Base-by-base conservation (phyloP, 805 yeast genomes). In the Saturnispora galanensis region DNA sequence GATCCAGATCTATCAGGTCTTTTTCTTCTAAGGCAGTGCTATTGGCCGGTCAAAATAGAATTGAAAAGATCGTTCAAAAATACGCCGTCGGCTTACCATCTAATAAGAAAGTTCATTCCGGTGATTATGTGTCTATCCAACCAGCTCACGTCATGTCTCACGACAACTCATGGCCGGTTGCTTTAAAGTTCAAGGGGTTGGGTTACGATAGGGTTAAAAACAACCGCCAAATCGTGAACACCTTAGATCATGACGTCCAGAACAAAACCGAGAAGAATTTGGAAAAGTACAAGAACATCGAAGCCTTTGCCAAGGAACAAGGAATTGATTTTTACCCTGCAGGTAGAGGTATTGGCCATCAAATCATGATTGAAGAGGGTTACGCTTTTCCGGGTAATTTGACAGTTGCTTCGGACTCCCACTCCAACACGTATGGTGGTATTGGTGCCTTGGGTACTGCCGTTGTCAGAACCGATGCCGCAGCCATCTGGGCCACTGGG, bases 111-210 rank as follows among this genome's bases (percentile, higher is more conserved):
- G 96, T 93, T 32, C 79, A 71, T 55, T 73, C 86, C 39, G 98
- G 97, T 11, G 99, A 93, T 67, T 93, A 89, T 66, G 97, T 94
- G 42, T 78, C 96, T 2, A 90, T 93, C 59, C 75, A 70, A 56
- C 99, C 99, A 3, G 90, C 95, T 3, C 95, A 93, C 68, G 94
- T 97, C 64, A 93, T 93, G 99, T 87, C 97, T 12, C 99, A 93
- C 64, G 99, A 93, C 65, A 93, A 93, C 66, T 82, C 97, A 37
- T 94, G 99, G 98, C 99, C 99, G 1, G 97, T 93, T 13, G 98
- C 98, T 1, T 73, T 90, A 59, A 93, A 93, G 67, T 93, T 93
- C 68, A 86, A 77, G 80, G 95, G 95, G 5, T 73, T 93, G 32
- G 98, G 98, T 1, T 97, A 97, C 32, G 76, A 77, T 16, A 70